Evolutionary conservation across 2,329 filamentous ascomycete genomes (phyloP), one percentile per base, ranked within the genome.

Genomic region (Cercospora sp.): DNA sequence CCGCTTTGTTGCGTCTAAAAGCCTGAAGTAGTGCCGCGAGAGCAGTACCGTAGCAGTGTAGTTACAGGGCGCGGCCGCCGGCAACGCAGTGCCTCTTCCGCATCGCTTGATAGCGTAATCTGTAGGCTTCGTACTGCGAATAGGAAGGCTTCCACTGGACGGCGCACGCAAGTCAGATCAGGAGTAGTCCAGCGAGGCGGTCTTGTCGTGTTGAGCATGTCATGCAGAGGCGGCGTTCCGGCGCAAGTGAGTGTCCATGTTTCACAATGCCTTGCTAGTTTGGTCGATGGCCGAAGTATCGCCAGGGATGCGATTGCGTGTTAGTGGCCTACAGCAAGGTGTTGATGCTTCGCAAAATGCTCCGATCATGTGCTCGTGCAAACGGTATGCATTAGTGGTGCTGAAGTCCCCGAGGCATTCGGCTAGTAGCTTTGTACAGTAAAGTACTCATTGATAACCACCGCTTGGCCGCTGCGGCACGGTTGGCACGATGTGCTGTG

Each of bases 221-320:
- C 45, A 20, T 42, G 31, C 61, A 65, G 61, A 42, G 16, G 61
- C 61, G 51, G 39, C 45, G 30, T 42, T 57, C 61, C 62, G 48
- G 62, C 36, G n/a, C 16, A 10, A 48, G 8, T 42, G 48, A 57
- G 48, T 64, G 62, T 39, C 28, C 30, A 65, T 65, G 64, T 65
- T 65, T 55, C 64, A 65, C 5, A 6, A 36, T 16, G 13, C 26
- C 42, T 51, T 45, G 63, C 36, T 33, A 64, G 57, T 18, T 7
- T n/a, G 16, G n/a, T 26, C 16, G 18, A 13, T 60, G 39, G 20
- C 55, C 64, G 64, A 65, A 55, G 64, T 65, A 4, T 61, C 64
- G 57, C 64, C 64, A 65, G 58, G 16, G 7, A 30, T 55, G 4
- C 6, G 33, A 48, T 62, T 62, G 60, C 60, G 36, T 62, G 60